phyloP scores from a whole-genome alignment of 352 stramenopile genomes.

The Phytophthora foliorum region DNA sequence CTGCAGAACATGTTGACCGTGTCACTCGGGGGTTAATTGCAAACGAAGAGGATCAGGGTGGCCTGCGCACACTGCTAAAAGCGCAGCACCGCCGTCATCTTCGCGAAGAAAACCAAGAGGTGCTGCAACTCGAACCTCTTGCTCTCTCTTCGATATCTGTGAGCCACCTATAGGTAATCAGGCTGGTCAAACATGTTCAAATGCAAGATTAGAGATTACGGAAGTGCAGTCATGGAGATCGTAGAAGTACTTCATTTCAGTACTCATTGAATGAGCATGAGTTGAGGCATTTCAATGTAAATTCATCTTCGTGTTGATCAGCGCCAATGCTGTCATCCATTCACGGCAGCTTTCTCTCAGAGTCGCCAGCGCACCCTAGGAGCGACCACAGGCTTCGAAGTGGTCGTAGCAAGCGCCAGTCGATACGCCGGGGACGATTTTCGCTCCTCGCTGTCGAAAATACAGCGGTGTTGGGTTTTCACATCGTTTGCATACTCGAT shows the following conservation, averaged over 20 bases:
- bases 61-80: slow-evolving; percentile 44
- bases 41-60: slow-evolving; percentile 34
- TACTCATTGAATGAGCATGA: background rate
- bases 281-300: background rate
- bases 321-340: no score
- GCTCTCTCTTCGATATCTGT: slow-evolving; percentile 8
- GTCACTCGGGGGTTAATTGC: slow-evolving; percentile 36
- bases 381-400: background rate
- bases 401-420: slow-evolving; percentile 25
- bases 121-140: slow-evolving; percentile 13
- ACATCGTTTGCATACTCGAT: slow-evolving; percentile 63
- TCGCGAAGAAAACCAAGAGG: slow-evolving; percentile 7
- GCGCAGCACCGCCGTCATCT: slow-evolving; percentile 36
- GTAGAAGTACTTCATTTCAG: no score
- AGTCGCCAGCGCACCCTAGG: background rate
- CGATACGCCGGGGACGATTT: slow-evolving; percentile 50
- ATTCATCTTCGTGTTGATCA: background rate
- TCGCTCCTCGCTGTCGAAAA: slow-evolving; percentile 65
- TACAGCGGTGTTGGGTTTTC: slow-evolving; percentile 71
- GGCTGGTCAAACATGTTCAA: no score
- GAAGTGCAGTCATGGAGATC: no score
- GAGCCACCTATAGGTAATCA: slow-evolving; percentile 11
- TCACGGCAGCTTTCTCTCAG: background rate
- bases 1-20: slow-evolving; percentile 25
- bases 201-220: no score